A percentile compares a stretch with the other conserved stretches of the same genome.
phyloP scores from a whole-genome alignment of 257 asterid genomes.

The Ballota nigra region DNA sequence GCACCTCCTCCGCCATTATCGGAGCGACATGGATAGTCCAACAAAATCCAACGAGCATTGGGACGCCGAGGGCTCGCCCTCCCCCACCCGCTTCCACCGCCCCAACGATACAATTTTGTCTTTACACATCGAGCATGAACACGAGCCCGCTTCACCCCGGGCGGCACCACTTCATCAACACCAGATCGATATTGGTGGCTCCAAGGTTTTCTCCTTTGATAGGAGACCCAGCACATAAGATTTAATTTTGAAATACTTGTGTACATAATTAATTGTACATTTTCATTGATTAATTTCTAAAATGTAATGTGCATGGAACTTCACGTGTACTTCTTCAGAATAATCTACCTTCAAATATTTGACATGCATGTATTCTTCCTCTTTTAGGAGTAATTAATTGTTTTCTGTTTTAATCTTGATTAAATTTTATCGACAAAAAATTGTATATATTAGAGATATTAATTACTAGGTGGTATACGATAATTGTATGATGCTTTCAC shows the following conservation, averaged over 20 bases:
- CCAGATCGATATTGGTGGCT: constrained; percentile 21
- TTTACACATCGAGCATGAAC: constrained; percentile 24
- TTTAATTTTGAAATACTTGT: neutral
- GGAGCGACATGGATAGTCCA: constrained; percentile 47
- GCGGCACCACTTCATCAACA: constrained; percentile 32
- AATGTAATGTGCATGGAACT: neutral
- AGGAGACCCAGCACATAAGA: constrained; percentile 10
- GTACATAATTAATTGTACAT: neutral
- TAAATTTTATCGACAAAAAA: too few species aligned
- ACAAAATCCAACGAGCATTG: constrained; percentile 31
- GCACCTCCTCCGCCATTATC: constrained; percentile 57
- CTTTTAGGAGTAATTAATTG: too few species aligned
- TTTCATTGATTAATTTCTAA: neutral
- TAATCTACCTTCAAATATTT: too few species aligned
- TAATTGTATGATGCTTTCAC: too few species aligned
- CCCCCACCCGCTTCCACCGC: constrained; percentile 38
- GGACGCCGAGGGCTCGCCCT: constrained; percentile 42
- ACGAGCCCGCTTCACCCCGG: constrained; percentile 25
- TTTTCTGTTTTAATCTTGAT: too few species aligned
- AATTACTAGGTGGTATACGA: too few species aligned
- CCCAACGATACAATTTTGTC: constrained; percentile 5
- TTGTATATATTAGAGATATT: too few species aligned
- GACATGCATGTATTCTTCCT: too few species aligned
- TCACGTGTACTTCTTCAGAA: too few species aligned
- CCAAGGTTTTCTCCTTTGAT: constrained; percentile 47